Percentiles rank a stretch among this genome's conserved stretches.
Conservation (phyloP, 1,284 basidiomycete genomes). For the Melampsora americana region DNA sequence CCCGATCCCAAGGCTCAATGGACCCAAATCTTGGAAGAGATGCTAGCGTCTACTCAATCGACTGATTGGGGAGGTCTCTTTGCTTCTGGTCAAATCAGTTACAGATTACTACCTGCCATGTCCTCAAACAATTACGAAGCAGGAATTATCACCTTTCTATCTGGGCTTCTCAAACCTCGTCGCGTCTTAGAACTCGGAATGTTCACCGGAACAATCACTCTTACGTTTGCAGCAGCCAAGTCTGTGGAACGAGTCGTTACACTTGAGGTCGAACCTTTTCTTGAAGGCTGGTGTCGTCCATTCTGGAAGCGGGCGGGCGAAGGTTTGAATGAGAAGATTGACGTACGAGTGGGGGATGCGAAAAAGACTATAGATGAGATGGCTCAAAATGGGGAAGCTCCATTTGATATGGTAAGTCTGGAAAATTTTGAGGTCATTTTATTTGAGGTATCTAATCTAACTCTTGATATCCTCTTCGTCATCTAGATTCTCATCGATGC, state of each 20-base stretch:
- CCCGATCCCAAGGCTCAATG: too few species aligned
- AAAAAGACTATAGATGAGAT: neutral
- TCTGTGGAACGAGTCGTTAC: neutral
- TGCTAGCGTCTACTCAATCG: neutral
- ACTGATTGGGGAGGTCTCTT: neutral
- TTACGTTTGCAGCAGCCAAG: neutral
- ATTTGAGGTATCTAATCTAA: too few species aligned
- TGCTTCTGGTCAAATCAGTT: neutral
- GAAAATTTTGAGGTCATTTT: neutral
- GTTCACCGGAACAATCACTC: neutral
- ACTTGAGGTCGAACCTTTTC: neutral
- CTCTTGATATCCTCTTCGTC: too few species aligned
- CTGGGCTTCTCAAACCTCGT: neutral
- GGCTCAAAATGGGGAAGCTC: too few species aligned
- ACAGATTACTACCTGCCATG: neutral
- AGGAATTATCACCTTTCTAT: neutral
- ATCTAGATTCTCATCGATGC: neutral
- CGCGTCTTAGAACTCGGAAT: neutral
- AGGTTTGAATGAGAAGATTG: neutral
- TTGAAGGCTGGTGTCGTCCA: neutral
- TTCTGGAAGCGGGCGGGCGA: neutral
- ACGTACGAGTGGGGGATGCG: neutral
- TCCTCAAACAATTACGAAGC: neutral
- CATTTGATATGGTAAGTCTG: neutral
- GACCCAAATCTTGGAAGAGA: neutral